Evolutionary conservation across 2,329 filamentous ascomycete species (phyloP).

Genomic region (Xylariales sp.): DNA sequence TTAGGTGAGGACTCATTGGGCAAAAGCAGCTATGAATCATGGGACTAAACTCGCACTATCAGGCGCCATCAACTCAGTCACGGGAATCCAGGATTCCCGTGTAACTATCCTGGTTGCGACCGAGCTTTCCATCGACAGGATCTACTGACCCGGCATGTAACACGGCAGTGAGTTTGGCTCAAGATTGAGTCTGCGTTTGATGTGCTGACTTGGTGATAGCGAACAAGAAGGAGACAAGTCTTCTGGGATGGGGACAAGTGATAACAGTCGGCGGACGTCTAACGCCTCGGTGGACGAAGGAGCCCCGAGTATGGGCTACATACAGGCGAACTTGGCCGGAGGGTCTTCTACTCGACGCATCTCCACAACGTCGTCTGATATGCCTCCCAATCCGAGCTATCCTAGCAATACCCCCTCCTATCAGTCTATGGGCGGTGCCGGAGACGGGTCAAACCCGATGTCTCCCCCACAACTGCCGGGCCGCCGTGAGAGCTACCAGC

Average conservation of each 20-base stretch:
- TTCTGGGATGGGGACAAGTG: conserved; percentile 19
- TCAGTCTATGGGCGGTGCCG: conserved; percentile 14
- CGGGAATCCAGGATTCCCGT: conserved; percentile 47
- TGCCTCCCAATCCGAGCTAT: conserved; percentile 2
- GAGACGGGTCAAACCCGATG: conserved; percentile 21
- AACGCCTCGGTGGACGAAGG: conserved; percentile 18
- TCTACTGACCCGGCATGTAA: conserved; percentile 52
- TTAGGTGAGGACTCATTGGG: conserved; percentile 40
- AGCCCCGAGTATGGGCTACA: no score
- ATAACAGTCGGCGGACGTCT: conserved; percentile 23
- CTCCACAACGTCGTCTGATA: conserved; percentile 12
- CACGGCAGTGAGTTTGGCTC: conserved; percentile 41
- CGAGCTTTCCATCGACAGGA: conserved; percentile 56
- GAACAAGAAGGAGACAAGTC: conserved; percentile 40
- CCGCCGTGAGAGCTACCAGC: conserved; percentile 13
- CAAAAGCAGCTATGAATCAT: conserved; percentile 6
- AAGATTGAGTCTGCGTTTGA: neutral
- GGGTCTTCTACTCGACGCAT: no score
- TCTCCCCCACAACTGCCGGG: conserved; percentile 18
- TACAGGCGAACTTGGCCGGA: no score
- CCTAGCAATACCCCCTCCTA: conserved; percentile 14
- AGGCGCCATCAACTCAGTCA: conserved; percentile 60
- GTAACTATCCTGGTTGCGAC: conserved; percentile 49
- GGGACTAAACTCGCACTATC: conserved; percentile 19
- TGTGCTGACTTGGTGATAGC: conserved; percentile 24